Conservation (phyloP, 2,329 filamentous ascomycete genomes). For the Aureobasidium pullulans region DNA sequence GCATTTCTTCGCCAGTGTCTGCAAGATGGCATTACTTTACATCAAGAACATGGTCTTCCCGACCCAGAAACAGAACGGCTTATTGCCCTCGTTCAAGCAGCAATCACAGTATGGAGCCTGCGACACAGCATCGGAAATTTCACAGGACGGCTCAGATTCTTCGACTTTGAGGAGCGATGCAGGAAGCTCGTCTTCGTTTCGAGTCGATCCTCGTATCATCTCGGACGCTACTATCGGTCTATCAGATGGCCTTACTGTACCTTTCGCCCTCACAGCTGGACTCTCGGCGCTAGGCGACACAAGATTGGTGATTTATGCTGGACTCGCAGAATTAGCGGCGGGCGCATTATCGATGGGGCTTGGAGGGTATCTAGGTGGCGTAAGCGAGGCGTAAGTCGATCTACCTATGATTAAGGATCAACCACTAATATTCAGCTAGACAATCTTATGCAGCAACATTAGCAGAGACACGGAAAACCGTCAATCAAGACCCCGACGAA, state of each 20-base stretch:
- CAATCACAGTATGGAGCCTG: constrained; percentile 8
- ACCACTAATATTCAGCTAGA: neutral
- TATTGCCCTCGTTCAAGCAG: constrained; percentile 3
- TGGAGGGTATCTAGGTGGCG: constrained; percentile 39
- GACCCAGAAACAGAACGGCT: neutral
- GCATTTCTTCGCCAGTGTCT: neutral
- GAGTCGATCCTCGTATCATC: constrained; percentile 33
- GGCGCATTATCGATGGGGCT: constrained; percentile 37
- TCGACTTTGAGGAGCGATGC: neutral
- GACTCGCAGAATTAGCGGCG: constrained; percentile 35
- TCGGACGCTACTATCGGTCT: constrained; percentile 38
- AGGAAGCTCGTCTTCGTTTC: neutral
- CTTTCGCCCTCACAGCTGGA: constrained; percentile 36
- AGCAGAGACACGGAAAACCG: neutral
- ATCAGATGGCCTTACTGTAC: constrained; percentile 37
- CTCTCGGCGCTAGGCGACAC: constrained; percentile 34
- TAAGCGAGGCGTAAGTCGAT: constrained; percentile 38
- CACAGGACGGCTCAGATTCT: neutral
- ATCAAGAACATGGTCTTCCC: constrained; percentile 5
- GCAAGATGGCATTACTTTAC: constrained; percentile 4
- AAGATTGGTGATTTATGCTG: constrained; percentile 33
- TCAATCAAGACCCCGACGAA: neutral
- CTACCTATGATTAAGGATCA: neutral
- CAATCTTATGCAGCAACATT: constrained; percentile 12
- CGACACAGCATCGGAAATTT: neutral